Base-by-base conservation (phyloP, 345 rosid genomes). In the Theobroma cacao region DNA sequence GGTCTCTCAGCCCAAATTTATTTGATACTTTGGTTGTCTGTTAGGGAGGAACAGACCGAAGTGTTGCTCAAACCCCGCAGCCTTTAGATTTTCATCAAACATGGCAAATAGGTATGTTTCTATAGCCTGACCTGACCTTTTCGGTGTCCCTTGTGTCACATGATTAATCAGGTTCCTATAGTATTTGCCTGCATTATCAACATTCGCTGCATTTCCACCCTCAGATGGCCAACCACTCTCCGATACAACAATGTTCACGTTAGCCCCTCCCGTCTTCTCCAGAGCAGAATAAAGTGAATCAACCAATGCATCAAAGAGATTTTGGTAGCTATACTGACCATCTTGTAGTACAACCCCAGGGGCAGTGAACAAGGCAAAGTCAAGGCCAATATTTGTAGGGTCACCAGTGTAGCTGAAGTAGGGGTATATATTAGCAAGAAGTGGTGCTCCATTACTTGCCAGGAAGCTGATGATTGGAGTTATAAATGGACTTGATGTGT, bases 91-190 rank as follows among this genome's bases (percentile, higher is more conserved):
- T 48, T 86, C 82, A 22, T 83, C 85, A 3, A 86, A 81, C 82
- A 81, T 84, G 8, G 89, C 84, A n/a, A 84, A 84, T 33, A 86
- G 28, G 33, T 79, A 83, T 26, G 86, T 55, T 74, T 81, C 85
- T 0, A 80, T 70, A 14, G 80, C 36, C 47, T 60, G 68, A 26
- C 77, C 72, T 0, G 80, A 73, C 67, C 45, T 81, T 74, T 48
- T 83, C 1, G 85, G 89, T 7, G 82, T 83, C 82, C 86, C 84
- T 3, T 5, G 7, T 4, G 52, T 79, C 69, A 81, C 83, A 30
- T 80, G 88, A n/a, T 45, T 20, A 15, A 85, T 72, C 79, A 78
- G 9, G 4, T 80, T 78, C 5, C 45, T 30, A n/a, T 63, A 62
- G 61, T 81, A 84, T 60, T 79, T 81, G 3, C 45, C 41, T 24